Evolutionary conservation across 257 asterid genomes (phyloP).

Genomic region (Solanum virginianum): DNA sequence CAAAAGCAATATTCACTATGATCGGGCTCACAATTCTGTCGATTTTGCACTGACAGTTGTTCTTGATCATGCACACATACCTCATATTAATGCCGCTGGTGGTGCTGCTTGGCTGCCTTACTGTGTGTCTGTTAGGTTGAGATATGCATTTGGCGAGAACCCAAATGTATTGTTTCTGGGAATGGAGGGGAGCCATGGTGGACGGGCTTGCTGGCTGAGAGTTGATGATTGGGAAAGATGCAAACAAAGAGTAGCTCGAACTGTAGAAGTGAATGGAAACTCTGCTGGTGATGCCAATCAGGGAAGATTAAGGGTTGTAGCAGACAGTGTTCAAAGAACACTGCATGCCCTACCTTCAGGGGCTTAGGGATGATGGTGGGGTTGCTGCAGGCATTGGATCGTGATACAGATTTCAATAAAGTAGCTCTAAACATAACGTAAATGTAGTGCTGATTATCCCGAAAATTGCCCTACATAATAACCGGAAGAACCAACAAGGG

Average conservation of each 20-base stretch:
- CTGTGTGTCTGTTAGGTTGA: conserved; percentile 79
- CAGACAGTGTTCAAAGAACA: conserved; percentile 85
- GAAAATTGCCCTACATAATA: not conserved
- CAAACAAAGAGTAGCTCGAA: conserved; percentile 64
- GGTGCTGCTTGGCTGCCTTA: conserved; percentile 99
- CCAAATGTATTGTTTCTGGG: conserved; percentile 60
- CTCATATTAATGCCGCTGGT: conserved; percentile 89
- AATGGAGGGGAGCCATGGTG: conserved; percentile 99
- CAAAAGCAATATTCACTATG: conserved; percentile 83
- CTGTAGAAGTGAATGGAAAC: conserved; percentile 53
- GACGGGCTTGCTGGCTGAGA: conserved; percentile 89
- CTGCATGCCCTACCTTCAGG: conserved; percentile 67
- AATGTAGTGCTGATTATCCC: not conserved
- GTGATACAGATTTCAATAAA: not conserved
- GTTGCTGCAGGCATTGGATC: conserved; percentile 15
- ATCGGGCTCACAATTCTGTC: conserved; percentile 70
- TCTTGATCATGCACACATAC: conserved; percentile 84
- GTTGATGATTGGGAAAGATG: conserved; percentile 89
- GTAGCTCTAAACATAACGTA: not conserved
- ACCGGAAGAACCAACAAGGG: not conserved
- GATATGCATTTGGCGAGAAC: conserved; percentile 70
- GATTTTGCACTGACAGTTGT: conserved; percentile 94
- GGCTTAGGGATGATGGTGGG: conserved; percentile 62
- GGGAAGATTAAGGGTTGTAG: conserved; percentile 79
- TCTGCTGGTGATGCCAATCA: conserved; percentile 65